Evolutionary conservation across 1,284 basidiomycete species (phyloP).

Genomic region (Coniferiporia sulphurascens): DNA sequence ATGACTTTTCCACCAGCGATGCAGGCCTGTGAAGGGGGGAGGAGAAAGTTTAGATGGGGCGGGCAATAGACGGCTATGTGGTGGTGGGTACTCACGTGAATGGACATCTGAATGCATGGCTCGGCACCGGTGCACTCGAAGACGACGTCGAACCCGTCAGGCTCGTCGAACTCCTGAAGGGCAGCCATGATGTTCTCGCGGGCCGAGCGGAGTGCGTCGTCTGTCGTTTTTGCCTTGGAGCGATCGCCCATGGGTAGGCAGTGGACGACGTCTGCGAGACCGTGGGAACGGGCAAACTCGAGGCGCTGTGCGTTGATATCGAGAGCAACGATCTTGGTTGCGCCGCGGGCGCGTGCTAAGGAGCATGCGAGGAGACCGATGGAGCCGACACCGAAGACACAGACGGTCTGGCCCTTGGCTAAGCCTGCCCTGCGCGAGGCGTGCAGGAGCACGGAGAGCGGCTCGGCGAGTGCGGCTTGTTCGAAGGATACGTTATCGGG

Average conservation of each 20-base stretch:
- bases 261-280: conserved; percentile 73
- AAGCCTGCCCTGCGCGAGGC: conserved; percentile 38
- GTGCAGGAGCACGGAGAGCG: conserved; percentile 71
- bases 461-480: conserved; percentile 85
- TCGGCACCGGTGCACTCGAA: conserved; percentile 96
- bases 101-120: conserved; percentile 82
- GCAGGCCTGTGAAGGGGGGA: conserved; percentile 51
- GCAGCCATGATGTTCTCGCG: conserved; percentile 54
- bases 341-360: conserved; percentile 69
- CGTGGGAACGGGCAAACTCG: conserved; percentile 66
- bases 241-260: conserved; percentile 47
- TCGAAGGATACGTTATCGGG: conserved; percentile 74
- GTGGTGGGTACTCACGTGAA: conserved; percentile 56
- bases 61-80: conserved; percentile 15
- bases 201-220: conserved; percentile 64
- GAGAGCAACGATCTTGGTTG: conserved; percentile 68
- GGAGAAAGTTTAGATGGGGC: background rate
- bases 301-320: conserved; percentile 83
- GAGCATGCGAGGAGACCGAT: conserved; percentile 88
- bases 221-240: conserved; percentile 42
- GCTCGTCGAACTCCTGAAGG: conserved; percentile 53
- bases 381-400: conserved; percentile 89
- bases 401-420: conserved; percentile 58
- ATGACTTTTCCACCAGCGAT: conserved; percentile 83
- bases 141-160: conserved; percentile 85